Evolutionary conservation across 75 land plant species (phyloP), one percentile per base, ranked within the genome.

Genomic region (Cupressus sempervirens): DNA sequence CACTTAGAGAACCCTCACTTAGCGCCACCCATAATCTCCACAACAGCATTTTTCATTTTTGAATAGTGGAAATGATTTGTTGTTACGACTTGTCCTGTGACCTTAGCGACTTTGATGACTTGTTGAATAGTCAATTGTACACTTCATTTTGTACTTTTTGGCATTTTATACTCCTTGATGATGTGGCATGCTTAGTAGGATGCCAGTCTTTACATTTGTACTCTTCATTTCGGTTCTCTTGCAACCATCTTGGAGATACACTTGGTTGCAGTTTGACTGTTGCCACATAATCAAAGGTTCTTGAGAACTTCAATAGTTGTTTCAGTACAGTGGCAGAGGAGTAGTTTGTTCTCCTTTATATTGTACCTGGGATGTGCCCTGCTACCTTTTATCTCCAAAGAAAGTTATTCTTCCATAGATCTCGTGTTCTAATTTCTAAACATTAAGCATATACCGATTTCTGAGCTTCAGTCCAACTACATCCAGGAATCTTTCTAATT

Each of bases 401-500:
- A 7, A n/a, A 62, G 26, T 26, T 26, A 26, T 23, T 8, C 7
- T 62, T 62, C 29, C 67, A 20, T 62, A 26, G n/a, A 6, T 7
- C 67, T 62, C 67, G 67, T 62, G 67, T 5, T 62, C 67, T 26
- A 62, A 23, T 7, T 62, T 62, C n/a, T 23, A 62, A 23, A 20
- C 67, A 5, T 23, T 7, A 62, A 62, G 1, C 38, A 76, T 76
- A 8, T 38, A 76, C 40, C 79, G 14, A 10, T 34, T 38, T 38
- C 7, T 35, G 79, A 13, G 41, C 36, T 76, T 76, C 79, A 76
- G 41, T 34, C 79, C 79, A 83, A 83, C 88, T 86, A 68, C 81
- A 86, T 20, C 84, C 88, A 26, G 88, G 81, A 43, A 70, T 83
- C 70, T 86, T 83, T 35, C 73, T 86, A 12, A 56, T 56, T 8